These are phyloP conservation scores for Fraxinus albicans DNA, from an alignment of 305 asterid genomes.

Conservation along the genomic window DNA sequence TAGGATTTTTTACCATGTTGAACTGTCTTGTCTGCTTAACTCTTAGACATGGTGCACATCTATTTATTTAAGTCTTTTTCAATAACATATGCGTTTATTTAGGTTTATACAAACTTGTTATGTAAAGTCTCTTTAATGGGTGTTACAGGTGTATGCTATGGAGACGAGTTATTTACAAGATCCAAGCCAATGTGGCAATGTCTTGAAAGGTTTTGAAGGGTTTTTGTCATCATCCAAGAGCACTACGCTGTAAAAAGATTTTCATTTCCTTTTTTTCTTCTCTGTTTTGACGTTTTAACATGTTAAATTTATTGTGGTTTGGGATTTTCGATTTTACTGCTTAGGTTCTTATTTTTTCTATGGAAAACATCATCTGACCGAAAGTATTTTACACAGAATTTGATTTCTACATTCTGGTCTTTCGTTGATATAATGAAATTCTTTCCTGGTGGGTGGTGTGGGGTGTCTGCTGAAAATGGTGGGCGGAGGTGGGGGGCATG, in stretches of 20 bases:
- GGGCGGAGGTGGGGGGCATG: background rate
- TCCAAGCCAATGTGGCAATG: constrained; percentile 98
- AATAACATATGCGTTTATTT: background rate
- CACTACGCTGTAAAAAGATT: constrained; percentile 66
- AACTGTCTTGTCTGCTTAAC: background rate
- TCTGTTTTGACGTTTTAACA: background rate
- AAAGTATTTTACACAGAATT: background rate
- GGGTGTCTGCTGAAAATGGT: background rate
- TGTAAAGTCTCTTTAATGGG: constrained; percentile 7
- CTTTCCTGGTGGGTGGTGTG: background rate
- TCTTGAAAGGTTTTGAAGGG: constrained; percentile 98
- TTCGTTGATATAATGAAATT: background rate
- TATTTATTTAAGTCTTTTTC: background rate
- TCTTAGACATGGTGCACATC: background rate
- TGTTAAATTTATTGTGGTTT: background rate
- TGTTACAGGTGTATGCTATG: constrained; percentile 81
- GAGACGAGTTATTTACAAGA: constrained; percentile 96
- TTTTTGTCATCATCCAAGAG: constrained; percentile 91
- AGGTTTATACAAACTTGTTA: background rate
- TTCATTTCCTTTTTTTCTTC: background rate
- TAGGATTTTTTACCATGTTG: background rate
- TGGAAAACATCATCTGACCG: background rate
- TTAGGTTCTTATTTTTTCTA: background rate
- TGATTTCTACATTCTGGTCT: background rate
- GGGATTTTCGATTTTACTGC: background rate